Evolutionary conservation across 1,284 basidiomycete species (phyloP), one percentile per base, ranked within the genome.

Genomic region (Fomitopsis pinicola): DNA sequence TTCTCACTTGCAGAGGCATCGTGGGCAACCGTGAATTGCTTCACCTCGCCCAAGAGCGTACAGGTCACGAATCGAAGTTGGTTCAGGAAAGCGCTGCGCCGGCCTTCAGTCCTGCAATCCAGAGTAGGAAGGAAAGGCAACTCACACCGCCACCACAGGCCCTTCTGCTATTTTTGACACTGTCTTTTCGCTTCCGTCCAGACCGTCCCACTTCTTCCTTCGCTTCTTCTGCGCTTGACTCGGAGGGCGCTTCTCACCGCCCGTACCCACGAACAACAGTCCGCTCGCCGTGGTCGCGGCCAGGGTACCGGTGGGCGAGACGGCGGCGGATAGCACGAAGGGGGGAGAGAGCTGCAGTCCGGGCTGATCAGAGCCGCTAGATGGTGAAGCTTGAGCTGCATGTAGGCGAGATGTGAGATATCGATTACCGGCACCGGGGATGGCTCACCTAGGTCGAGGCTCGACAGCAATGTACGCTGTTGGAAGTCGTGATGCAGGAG

Each of bases 221-320:
- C 81, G 81, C 68, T 85, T 88, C 68, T 82, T 83, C 64, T 78
- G 78, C 30, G 59, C 64, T n/a, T 68, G 62, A 17, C 69, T 62
- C 17, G 69, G 58, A 7, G 71, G 57, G 15, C 69, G 66, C 67
- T 84, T 89, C 69, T 88, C 84, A 4, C 89, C 89, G 5, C 88
- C 84, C 14, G 80, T 78, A 12, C 89, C 88, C 28, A 92, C 67
- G 78, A 85, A 86, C 8, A 92, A 67, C 50, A 83, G 82, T 4
- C 91, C 91, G 69, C 92, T 88, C 22, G 89, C 91, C 3, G 86
- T 89, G 4, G 87, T 84, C 8, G 82, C 87, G n/a, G 85, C 88
- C 17, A 91, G 68, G 22, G 85, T 68, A 0, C 87, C 89, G 4
- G 75, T 77, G 1, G 79, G 63, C 3, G 84, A 85, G 26, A 92